Base-by-base conservation (phyloP, 345 rosid genomes). In the Corchorus olitorius region DNA sequence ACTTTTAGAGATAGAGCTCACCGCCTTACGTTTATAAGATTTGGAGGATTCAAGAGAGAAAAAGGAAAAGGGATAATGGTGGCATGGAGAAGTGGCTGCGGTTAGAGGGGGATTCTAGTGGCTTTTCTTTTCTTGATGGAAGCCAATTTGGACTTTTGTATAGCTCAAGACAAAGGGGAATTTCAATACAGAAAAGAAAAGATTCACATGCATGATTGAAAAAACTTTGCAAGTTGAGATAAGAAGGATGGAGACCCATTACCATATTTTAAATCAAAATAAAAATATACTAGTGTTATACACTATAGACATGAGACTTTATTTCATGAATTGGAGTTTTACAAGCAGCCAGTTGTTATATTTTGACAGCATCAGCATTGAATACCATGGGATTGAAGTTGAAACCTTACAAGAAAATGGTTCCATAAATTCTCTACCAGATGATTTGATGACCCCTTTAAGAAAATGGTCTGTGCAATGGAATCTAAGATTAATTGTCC, bases 141-240 rank as follows among this genome's bases (percentile, higher is more conserved):
- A 62, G 77, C 77, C 77, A 50, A 34, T 61, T 62, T 74, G 77
- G 77, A 62, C 70, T 62, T 34, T 63, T 49, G 70, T 62, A 1
- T 33, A 27, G 59, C 56, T 61, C 69, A 62, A 62, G 69, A 74
- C 69, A 61, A 33, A 14, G 60, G 17, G 48, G 59, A 58, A 58
- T 74, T 61, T 73, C 41, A 14, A 15, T 2, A 34, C 27, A 61
- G 39, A 39, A 48, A 16, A 14, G 9, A 45, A 43, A 50, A 69
- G 67, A 73, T 27, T 73, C 67, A 73, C 55, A 39, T 70, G 45
- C 60, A 50, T 52, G 61, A 69, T 69, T 33, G 12, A 49, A 52
- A 11, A 49, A 52, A 11, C 11, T 53, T 71, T 37, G 49, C 67
- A 59, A 48, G 22, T 22, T 17, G 22, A 45, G 58, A 73, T 46